A percentile compares a stretch with the other conserved stretches of the same genome.
phyloP scores from a whole-genome alignment of 225 moss, liverwort and hornwort genomes.

The Neckera pumila region DNA sequence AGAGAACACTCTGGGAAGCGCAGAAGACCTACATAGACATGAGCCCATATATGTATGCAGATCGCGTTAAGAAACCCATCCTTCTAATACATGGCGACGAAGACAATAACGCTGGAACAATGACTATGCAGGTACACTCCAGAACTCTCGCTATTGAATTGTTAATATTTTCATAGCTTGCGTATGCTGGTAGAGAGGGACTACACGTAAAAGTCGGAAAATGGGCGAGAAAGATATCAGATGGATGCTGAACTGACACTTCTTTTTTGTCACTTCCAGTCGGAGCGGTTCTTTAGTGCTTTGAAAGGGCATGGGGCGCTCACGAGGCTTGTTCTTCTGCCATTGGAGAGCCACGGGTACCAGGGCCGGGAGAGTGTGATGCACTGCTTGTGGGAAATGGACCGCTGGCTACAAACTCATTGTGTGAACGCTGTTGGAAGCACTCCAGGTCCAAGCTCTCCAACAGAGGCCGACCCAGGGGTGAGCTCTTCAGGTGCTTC shows the following conservation, averaged over 20 bases:
- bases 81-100: conserved; percentile 94
- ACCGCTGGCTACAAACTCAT: conserved; percentile 85
- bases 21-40: conserved; percentile 90
- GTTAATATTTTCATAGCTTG: neutral
- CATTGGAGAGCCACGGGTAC: conserved; percentile 90
- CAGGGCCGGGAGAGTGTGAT: conserved; percentile 90
- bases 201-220: neutral
- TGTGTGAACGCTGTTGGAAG: conserved; percentile 48
- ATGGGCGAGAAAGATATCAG: neutral
- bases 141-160: neutral
- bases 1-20: conserved; percentile 92
- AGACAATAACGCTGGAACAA: conserved; percentile 88
- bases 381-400: conserved; percentile 99
- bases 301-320: conserved; percentile 93
- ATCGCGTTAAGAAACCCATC: conserved; percentile 84
- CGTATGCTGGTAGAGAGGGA: neutral
- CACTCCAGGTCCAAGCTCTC: conserved; percentile 9
- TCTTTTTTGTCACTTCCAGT: conserved; percentile 28
- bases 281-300: conserved; percentile 91
- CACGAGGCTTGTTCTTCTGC: conserved; percentile 77
- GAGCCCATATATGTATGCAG: conserved; percentile 94
- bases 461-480: neutral
- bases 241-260: neutral
- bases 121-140: conserved; percentile 83
- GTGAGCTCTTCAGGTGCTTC: conserved; percentile 1